Base-by-base conservation (phyloP, 257 asterid genomes). In the Gardenia jasminoides region DNA sequence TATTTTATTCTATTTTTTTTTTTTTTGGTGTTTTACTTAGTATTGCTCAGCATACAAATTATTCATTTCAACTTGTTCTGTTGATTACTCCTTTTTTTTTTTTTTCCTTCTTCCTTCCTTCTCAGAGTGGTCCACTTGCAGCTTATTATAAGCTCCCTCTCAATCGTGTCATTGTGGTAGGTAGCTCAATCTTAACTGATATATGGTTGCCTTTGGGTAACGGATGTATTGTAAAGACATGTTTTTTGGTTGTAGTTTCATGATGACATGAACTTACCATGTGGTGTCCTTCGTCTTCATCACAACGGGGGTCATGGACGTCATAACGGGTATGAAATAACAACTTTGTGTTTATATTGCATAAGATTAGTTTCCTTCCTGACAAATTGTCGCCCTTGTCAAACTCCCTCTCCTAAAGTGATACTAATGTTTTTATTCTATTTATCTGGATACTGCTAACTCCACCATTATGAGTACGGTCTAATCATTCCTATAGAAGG, bases 61-160 rank as follows among this genome's bases (percentile, higher is more conserved):
- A 31, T 19, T 39, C 17, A 4, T 47, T 0, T 73, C 33, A 65
- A 13, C n/a, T 3, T 8, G 59, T 36, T 81, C 70, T 76, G 26
- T 33, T 56, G 6, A 46, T 7, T 44, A 39, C 54, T 56, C 41
- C 41, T 36, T 36, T 36, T 36, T 36, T 36, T 36, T 36, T 36
- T 36, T 36, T 36, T 3, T n/a, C n/a, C n/a, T n/a, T n/a, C n/a
- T n/a, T n/a, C n/a, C n/a, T n/a, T 73, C 67, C 75, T 83, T 61
- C 83, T 82, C 88, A 95, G 99, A 88, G 85, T 82, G 97, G 98
- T 73, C 97, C 99, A 70, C 96, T 95, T 79, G 99, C 97, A 77
- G 98, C 98, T 62, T 95, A 93, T 84, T 95, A 93, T 85, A 93
- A 92, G 88, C 97, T 95, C 79, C 98, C 98, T 79, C 99, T 95